Evolutionary conservation across 2,329 filamentous ascomycete genomes (phyloP).

Genomic region (Zymoseptoria tritici): DNA sequence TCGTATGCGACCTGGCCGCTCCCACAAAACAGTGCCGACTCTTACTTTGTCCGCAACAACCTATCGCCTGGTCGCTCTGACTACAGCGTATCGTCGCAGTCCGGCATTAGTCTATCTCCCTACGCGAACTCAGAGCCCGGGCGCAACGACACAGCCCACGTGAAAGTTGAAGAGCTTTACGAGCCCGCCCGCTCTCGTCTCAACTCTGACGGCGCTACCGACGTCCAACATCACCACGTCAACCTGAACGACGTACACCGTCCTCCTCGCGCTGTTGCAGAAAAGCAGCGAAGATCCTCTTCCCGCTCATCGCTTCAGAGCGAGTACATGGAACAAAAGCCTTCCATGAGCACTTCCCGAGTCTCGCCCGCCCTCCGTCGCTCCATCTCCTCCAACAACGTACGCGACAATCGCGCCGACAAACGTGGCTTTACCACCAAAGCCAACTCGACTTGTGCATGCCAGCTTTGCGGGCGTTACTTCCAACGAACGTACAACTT

Average conservation of each 20-base stretch:
- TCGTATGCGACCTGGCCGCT: neutral
- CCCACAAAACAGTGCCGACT: neutral
- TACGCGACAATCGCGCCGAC: conserved; percentile 3
- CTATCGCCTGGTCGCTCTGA: conserved; percentile 17
- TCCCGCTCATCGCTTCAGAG: neutral
- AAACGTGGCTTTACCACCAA: conserved; percentile 37
- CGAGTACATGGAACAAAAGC: neutral
- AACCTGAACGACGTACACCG: conserved; percentile 12
- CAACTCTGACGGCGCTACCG: conserved; percentile 4
- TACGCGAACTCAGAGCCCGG: conserved; percentile 18
- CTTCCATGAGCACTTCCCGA: neutral
- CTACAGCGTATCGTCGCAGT: conserved; percentile 18
- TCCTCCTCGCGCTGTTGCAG: neutral
- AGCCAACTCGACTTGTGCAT: conserved; percentile 65
- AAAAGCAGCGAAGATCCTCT: neutral
- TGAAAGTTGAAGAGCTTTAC: conserved; percentile 19
- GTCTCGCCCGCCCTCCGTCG: neutral
- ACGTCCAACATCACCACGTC: conserved; percentile 5
- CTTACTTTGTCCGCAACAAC: conserved; percentile 3
- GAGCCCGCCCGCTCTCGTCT: conserved; percentile 2
- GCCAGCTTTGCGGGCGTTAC: conserved; percentile 65
- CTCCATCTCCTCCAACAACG: neutral
- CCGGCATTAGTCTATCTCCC: conserved; percentile 19
- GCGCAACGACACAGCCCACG: conserved; percentile 7
- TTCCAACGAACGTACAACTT: conserved; percentile 83